These are phyloP conservation scores for Hortaea werneckii DNA, from an alignment of 2,329 filamentous ascomycete genomes.

Conservation along the genomic window DNA sequence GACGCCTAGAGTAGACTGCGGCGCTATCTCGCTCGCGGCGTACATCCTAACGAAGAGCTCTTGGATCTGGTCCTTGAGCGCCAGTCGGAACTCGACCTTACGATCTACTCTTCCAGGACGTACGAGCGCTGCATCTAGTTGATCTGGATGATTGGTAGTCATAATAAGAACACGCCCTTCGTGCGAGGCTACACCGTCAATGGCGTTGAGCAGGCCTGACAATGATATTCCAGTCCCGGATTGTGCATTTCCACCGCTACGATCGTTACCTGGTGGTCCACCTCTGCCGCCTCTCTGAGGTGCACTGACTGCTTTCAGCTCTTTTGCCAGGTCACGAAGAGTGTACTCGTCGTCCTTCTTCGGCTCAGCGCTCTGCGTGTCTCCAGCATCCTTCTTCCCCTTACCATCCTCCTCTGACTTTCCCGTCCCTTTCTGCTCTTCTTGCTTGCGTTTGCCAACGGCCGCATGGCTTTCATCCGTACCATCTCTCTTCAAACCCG, in stretches of 20 bases:
- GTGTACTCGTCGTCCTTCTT: slow-evolving; percentile 19
- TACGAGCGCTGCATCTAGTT: slow-evolving; percentile 56
- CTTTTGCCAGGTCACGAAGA: slow-evolving; percentile 19
- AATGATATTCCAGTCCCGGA: slow-evolving; percentile 56
- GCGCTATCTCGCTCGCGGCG: slow-evolving; percentile 13
- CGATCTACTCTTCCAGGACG: slow-evolving; percentile 62
- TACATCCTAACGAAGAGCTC: slow-evolving; percentile 35
- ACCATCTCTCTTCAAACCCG: slow-evolving; percentile 32
- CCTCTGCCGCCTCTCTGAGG: slow-evolving; percentile 2
- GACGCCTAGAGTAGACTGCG: not conserved
- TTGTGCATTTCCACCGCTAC: slow-evolving; percentile 9
- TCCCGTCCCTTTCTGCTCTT: slow-evolving; percentile 4
- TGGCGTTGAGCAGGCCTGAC: slow-evolving; percentile 70
- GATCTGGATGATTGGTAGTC: slow-evolving; percentile 69
- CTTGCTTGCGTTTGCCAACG: slow-evolving; percentile 5
- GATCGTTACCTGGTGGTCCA: slow-evolving; percentile 2
- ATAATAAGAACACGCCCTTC: slow-evolving; percentile 73
- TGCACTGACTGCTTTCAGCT: slow-evolving; percentile 13
- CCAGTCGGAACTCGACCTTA: slow-evolving; percentile 50
- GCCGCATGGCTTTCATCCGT: slow-evolving; percentile 14
- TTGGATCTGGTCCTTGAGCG: slow-evolving; percentile 30
- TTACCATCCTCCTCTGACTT: slow-evolving; percentile 1
- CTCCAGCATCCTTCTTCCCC: slow-evolving; percentile 1
- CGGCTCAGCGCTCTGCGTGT: slow-evolving; percentile 3
- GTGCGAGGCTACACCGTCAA: slow-evolving; percentile 70